Evolutionary conservation across 1,139 yeast species (phyloP), one percentile per base, ranked within the genome.

Genomic region (Yamadazyma pseudoaaseri): DNA sequence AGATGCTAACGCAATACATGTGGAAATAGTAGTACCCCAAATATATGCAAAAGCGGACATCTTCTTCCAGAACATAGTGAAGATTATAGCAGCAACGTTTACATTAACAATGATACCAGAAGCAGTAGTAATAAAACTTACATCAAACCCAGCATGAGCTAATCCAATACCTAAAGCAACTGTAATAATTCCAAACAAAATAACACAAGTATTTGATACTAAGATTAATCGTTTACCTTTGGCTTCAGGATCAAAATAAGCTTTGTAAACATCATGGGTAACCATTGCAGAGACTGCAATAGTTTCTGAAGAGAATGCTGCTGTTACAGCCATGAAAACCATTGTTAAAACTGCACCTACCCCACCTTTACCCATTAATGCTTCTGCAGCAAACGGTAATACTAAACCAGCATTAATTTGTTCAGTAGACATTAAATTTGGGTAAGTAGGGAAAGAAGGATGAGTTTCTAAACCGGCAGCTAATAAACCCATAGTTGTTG

Each of bases 11-110:
- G 75, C 75, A 20, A 64, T 52, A 1, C 53, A 45, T 2, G 77
- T 63, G 1, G 79, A 75, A 16, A 69, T 39, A 11, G 74, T 64
- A 1, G 79, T 74, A 3, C 79, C 70, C 16, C 60, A 49, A 18
- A 59, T 43, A 11, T 70, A 70, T 10, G 73, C 67, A 34, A 56
- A 51, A 27, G 51, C 53, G 2, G 75, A 65, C 32, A 73, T 65
- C 18, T 76, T 76, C 33, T 70, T 70, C 49, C 81, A 76, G 37
- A 74, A 74, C 21, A 50, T 52, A 16, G 65, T 41, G 13, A 41
- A 41, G n/a, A 43, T 47, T 20, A 60, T 48, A 2, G 60, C 54
- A 10, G 63, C 51, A 1, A 67, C 65, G 34, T 59, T 49, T 18
- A 63, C 70, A 27, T 65, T 64, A 13, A 64, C 45, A 25, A 61